These are phyloP conservation scores for Rheum nobile DNA, from an alignment of 148 eudicot species.

Conservation along the genomic window DNA sequence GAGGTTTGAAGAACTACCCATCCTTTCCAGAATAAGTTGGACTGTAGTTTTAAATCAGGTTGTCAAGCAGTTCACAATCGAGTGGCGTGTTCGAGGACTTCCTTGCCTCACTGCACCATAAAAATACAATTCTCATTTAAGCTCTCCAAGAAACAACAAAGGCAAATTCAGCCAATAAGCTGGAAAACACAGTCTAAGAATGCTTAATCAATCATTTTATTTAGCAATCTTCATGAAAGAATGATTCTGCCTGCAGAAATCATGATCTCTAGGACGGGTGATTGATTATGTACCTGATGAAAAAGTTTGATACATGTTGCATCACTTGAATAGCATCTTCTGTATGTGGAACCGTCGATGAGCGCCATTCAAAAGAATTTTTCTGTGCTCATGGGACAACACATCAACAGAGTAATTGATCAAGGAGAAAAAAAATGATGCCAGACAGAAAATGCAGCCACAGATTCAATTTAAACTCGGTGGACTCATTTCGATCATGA, in stretches of 20 bases:
- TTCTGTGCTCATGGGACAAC: slow-evolving; percentile 38
- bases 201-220: background rate
- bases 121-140: background rate
- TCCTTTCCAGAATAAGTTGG: slow-evolving; percentile 81
- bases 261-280: no score
- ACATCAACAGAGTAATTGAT: background rate
- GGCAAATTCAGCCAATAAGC: background rate
- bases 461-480: background rate
- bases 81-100: slow-evolving; percentile 65
- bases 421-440: background rate
- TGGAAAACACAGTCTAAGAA: background rate
- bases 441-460: background rate
- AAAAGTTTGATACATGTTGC: slow-evolving; percentile 71
- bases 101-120: slow-evolving; percentile 78
- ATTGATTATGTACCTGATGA: slow-evolving; percentile 31
- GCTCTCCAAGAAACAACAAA: background rate
- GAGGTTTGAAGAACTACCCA: slow-evolving; percentile 42
- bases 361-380: slow-evolving; percentile 97
- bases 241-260: background rate
- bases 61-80: slow-evolving; percentile 49
- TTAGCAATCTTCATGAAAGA: background rate
- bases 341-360: slow-evolving; percentile 73
- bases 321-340: slow-evolving; percentile 94
- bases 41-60: slow-evolving; percentile 77
- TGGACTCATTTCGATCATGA: background rate